Evolutionary conservation across 140 eudicot species (phyloP), one percentile per base, ranked within the genome.

Genomic region (Bidens hawaiensis): DNA sequence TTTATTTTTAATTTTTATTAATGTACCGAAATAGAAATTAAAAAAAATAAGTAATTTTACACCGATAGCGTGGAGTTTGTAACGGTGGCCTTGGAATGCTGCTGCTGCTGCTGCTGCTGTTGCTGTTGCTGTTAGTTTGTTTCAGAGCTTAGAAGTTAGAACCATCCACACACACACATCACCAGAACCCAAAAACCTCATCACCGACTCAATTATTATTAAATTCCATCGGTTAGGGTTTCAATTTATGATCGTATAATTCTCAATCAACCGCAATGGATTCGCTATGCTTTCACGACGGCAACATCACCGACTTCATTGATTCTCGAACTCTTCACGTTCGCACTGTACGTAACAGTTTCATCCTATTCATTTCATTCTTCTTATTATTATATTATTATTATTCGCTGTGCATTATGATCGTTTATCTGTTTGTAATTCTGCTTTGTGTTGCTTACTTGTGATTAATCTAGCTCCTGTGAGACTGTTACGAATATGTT

Each of bases 261-360:
- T 10, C 6, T 38, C 65, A 27, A 40, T 68, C 72, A 7, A 18
- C 55, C 13, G 9, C 30, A 60, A 85, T 85, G 94, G 82, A 85
- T 13, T 69, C 79, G 30, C 62, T 79, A 49, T 51, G 81, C 48
- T 87, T 79, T 82, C 87, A 87, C 76, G 97, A 86, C 45, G 96
- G 85, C 62, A 87, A 84, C 84, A 80, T 87, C 87, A 54, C 90
- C 65, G 59, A 81, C 70, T 68, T 87, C 62, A 79, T 90, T 33
- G 70, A 87, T 45, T 24, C 43, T 52, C 94, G 96, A 53, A 68
- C 84, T 30, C 70, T 87, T 65, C 67, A 79, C 67, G 50, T 42
- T 46, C 87, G 82, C 70, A 67, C 82, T 27, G 97, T 86, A 77
- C 31, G 85, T 50, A n/a, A n/a, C 17, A 33, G 4, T 48, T 28